Percentiles rank a stretch among this genome's conserved stretches.
Evolutionary conservation across 1,139 yeast species (phyloP).

Genomic region (Kazachstania sp.): DNA sequence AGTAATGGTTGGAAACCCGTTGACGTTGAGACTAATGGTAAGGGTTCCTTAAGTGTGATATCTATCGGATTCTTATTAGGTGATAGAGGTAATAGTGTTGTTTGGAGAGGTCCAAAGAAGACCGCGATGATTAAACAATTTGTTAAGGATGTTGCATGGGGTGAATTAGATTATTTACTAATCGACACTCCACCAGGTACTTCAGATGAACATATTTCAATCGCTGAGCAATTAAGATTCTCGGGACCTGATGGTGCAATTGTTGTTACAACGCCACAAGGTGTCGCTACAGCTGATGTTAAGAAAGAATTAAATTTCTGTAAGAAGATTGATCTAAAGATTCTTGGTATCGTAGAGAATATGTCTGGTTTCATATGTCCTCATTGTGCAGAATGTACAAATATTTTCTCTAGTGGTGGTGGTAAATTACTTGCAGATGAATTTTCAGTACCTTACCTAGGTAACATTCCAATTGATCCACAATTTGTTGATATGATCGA

Average conservation of each 20-base stretch:
- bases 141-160: constrained; percentile 87
- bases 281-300: constrained; percentile 87
- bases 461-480: constrained; percentile 90
- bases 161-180: constrained; percentile 67
- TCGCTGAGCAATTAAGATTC: constrained; percentile 80
- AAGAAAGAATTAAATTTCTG: constrained; percentile 91
- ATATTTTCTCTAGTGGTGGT: constrained; percentile 92
- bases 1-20: constrained; percentile 92
- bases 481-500: constrained; percentile 80
- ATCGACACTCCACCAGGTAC: constrained; percentile 99
- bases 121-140: constrained; percentile 97
- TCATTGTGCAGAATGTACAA: constrained; percentile 81
- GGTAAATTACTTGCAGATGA: constrained; percentile 62
- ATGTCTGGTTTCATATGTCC: constrained; percentile 98
- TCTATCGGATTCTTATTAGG: constrained; percentile 84
- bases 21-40: constrained; percentile 20
- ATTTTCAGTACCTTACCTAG: constrained; percentile 59
- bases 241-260: constrained; percentile 86
- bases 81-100: constrained; percentile 81
- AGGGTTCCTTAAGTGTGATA: constrained; percentile 49
- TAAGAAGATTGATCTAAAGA: constrained; percentile 67
- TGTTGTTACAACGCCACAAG: constrained; percentile 94
- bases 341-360: constrained; percentile 86
- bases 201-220: constrained; percentile 93
- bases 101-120: constrained; percentile 98